phyloP scores from a whole-genome alignment of 2,329 filamentous ascomycete species.

The Onygena corvina region DNA sequence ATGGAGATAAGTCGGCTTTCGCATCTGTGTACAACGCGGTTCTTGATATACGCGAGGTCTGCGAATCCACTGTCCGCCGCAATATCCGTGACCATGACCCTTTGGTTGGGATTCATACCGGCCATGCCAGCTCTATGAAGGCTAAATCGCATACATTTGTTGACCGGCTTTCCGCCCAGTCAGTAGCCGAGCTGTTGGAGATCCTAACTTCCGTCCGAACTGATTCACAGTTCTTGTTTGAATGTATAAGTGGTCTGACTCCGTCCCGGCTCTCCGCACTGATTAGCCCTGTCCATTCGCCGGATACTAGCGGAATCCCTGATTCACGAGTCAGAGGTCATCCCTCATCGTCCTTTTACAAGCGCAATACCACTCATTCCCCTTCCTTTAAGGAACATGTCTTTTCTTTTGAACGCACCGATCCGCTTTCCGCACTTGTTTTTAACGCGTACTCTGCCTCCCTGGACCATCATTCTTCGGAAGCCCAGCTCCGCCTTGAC shows the following conservation, averaged over 20 bases:
- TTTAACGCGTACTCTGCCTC: slow-evolving; percentile 85
- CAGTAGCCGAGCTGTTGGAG: slow-evolving; percentile 61
- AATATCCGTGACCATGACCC: slow-evolving; percentile 27
- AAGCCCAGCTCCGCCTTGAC: slow-evolving; percentile 66
- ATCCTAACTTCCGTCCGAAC: slow-evolving; percentile 74
- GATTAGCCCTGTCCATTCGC: slow-evolving; percentile 62
- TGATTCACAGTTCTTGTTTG: slow-evolving; percentile 77
- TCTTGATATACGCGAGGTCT: slow-evolving; percentile 35
- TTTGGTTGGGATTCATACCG: slow-evolving; percentile 21
- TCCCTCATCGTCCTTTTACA: slow-evolving; percentile 36
- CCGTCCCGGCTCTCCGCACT: slow-evolving; percentile 65
- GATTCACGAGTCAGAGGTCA: slow-evolving; percentile 42
- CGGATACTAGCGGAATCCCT: slow-evolving; percentile 68
- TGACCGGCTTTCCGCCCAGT: slow-evolving; percentile 60
- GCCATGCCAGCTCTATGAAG: slow-evolving; percentile 28
- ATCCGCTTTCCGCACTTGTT: slow-evolving; percentile 71
- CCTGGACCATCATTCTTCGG: slow-evolving; percentile 64
- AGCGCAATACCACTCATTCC: slow-evolving; percentile 36
- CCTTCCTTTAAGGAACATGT: slow-evolving; percentile 66
- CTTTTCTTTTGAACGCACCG: slow-evolving; percentile 77
- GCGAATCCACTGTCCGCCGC: slow-evolving; percentile 25
- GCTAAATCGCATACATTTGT: slow-evolving; percentile 30
- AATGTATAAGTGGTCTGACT: slow-evolving; percentile 63
- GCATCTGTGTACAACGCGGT: slow-evolving; percentile 34
- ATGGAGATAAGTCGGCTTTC: slow-evolving; percentile 36